Conservation (phyloP, 805 yeast species). For the Lipomyces lipofer region DNA sequence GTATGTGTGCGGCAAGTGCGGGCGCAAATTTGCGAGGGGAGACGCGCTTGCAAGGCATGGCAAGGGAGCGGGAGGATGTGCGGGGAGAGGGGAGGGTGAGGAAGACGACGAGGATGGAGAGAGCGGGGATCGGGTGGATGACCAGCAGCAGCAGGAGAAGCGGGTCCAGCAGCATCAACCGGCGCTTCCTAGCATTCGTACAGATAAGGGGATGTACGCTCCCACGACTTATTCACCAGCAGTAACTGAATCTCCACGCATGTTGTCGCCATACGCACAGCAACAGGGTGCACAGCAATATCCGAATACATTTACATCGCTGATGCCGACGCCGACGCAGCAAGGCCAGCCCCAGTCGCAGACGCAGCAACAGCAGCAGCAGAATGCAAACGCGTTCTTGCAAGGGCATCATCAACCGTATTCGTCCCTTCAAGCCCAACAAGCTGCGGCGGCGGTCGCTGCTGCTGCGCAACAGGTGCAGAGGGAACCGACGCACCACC, state of each 20-base stretch:
- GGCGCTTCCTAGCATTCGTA: constrained; percentile 22
- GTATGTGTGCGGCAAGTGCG: constrained; percentile 59
- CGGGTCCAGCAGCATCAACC: constrained; percentile 14
- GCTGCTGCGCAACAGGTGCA: background rate
- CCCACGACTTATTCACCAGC: constrained; percentile 9
- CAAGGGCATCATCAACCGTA: constrained; percentile 14
- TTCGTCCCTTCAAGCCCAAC: constrained; percentile 9
- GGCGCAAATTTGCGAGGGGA: constrained; percentile 65
- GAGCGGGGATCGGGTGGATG: constrained; percentile 14
- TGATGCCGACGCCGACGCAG: background rate
- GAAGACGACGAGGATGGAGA: constrained; percentile 21
- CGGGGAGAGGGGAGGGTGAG: constrained; percentile 30
- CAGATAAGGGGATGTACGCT: constrained; percentile 3
- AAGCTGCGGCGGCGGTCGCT: constrained; percentile 10
- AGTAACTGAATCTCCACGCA: constrained; percentile 19
- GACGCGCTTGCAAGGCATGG: constrained; percentile 74
- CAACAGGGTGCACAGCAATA: background rate
- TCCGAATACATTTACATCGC: background rate
- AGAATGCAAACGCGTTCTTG: constrained; percentile 25
- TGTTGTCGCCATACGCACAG: constrained; percentile 20
- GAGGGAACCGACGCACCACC: constrained; percentile 9
- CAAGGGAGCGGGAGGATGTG: constrained; percentile 46
- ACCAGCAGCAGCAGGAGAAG: background rate
- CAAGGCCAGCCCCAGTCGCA: constrained; percentile 13
- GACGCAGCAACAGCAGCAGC: constrained; percentile 12